Evolutionary conservation across 2,329 filamentous ascomycete species (phyloP).

Genomic region (Verticillium tricorpus): DNA sequence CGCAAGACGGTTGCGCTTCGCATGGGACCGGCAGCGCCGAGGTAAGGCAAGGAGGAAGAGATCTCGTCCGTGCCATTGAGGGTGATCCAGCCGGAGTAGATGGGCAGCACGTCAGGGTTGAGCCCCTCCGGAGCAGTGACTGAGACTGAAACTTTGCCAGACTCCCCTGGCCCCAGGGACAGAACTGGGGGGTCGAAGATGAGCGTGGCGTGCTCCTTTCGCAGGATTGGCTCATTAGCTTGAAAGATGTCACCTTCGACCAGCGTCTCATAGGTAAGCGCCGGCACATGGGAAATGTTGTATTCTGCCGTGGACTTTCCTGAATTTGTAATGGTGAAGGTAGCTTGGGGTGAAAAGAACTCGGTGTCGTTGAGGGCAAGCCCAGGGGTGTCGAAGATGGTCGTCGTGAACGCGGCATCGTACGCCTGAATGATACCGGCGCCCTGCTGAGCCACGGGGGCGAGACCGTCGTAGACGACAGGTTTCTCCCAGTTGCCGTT

Average conservation of each 20-base stretch:
- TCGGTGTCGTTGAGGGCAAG: slow-evolving; percentile 62
- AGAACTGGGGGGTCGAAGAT: slow-evolving; percentile 37
- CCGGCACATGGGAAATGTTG: slow-evolving; percentile 43
- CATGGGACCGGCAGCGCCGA: slow-evolving; percentile 9
- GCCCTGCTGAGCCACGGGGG: slow-evolving; percentile 59
- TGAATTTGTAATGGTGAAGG: slow-evolving; percentile 53
- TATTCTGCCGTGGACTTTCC: slow-evolving; percentile 45
- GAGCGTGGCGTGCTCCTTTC: slow-evolving; percentile 34
- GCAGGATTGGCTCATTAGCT: slow-evolving; percentile 20
- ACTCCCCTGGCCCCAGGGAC: slow-evolving; percentile 33
- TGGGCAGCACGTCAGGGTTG: slow-evolving; percentile 28
- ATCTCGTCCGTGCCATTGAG: slow-evolving; percentile 27
- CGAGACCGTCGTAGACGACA: slow-evolving; percentile 15
- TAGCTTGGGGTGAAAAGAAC: slow-evolving; percentile 42
- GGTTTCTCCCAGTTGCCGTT: slow-evolving; percentile 18
- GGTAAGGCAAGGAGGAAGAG: slow-evolving; percentile 6
- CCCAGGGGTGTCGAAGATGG: slow-evolving; percentile 49
- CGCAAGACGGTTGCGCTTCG: slow-evolving; percentile 4
- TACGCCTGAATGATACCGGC: slow-evolving; percentile 56
- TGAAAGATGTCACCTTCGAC: slow-evolving; percentile 35
- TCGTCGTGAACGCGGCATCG: slow-evolving; percentile 51
- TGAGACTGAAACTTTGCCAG: slow-evolving; percentile 40
- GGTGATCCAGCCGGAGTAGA: slow-evolving; percentile 38
- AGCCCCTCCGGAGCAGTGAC: slow-evolving; percentile 34
- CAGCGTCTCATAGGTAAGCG: slow-evolving; percentile 48